Conservation (phyloP, 306 rosid genomes). For the Vigna nakashimae region DNA sequence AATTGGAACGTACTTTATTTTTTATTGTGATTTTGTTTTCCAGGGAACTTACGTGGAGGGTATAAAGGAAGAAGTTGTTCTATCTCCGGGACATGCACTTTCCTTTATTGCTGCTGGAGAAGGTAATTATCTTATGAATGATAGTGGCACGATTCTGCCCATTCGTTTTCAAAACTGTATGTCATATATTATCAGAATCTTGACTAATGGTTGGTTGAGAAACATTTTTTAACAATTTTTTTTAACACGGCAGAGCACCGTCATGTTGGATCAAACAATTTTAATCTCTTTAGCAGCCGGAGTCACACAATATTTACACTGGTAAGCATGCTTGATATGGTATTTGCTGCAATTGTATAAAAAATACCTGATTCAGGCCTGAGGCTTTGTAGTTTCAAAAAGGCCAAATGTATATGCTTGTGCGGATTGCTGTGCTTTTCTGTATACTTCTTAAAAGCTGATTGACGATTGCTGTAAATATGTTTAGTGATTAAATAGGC, state of each 20-base stretch:
- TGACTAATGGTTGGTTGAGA: constrained; percentile 1
- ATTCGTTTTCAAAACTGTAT: constrained; percentile 1
- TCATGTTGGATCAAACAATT: constrained; percentile 98
- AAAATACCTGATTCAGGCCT: constrained; percentile 5
- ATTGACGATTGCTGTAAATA: constrained; percentile 17
- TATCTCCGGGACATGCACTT: constrained; percentile 99
- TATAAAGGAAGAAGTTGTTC: constrained; percentile 96
- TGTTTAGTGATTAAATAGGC: background rate
- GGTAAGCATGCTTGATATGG: constrained; percentile 60
- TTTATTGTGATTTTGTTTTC: constrained; percentile 36
- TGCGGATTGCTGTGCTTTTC: constrained; percentile 30
- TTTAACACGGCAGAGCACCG: constrained; percentile 84
- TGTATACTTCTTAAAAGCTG: constrained; percentile 21
- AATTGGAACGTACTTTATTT: constrained; percentile 27
- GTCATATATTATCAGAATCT: constrained; percentile 9
- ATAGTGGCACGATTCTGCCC: constrained; percentile 16
- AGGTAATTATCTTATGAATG: constrained; percentile 61
- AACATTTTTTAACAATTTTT: constrained; percentile 27
- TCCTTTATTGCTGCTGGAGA: constrained; percentile 99
- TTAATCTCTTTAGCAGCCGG: constrained; percentile 97
- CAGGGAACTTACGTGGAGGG: constrained; percentile 99
- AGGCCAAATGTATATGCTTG: constrained; percentile 11
- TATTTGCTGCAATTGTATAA: constrained; percentile 7
- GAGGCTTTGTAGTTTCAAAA: constrained; percentile 29
- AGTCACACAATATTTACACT: constrained; percentile 98